Conservation (phyloP, 441 rosid genomes). For the Mallotus japonicus region DNA sequence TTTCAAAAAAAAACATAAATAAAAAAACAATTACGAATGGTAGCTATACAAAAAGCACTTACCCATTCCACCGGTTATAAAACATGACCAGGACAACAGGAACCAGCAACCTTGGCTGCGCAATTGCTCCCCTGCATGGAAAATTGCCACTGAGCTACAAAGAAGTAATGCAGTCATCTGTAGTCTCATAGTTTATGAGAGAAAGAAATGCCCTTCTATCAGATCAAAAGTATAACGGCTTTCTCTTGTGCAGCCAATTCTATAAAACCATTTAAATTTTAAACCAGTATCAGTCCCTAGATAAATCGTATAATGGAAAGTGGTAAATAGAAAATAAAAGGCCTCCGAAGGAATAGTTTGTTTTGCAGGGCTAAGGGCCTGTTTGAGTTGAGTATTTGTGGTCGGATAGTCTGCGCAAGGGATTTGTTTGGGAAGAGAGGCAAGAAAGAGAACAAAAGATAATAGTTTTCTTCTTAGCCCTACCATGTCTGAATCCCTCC, state of each 20-base stretch:
- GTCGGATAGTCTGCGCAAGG: too few relatives aligned
- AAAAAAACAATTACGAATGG: background rate
- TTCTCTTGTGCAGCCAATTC: background rate
- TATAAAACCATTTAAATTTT: background rate
- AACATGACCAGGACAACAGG: slow-evolving; percentile 89
- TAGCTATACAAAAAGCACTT: slow-evolving; percentile 29
- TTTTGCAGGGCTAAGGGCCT: too few relatives aligned
- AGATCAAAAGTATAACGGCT: background rate
- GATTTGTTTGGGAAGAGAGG: too few relatives aligned
- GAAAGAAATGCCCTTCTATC: background rate
- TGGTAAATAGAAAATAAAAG: too few relatives aligned
- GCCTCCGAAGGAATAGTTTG: too few relatives aligned
- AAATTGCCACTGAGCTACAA: slow-evolving; percentile 14
- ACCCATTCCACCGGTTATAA: slow-evolving; percentile 85
- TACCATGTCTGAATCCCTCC: too few relatives aligned
- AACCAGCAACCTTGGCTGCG: slow-evolving; percentile 79
- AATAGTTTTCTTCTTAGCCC: too few relatives aligned
- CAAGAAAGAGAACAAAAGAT: too few relatives aligned
- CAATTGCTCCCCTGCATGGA: slow-evolving; percentile 71
- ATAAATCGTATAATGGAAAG: background rate
- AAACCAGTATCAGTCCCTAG: background rate
- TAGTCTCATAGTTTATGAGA: background rate
- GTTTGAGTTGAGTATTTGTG: too few relatives aligned
- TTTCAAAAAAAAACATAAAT: too few relatives aligned
- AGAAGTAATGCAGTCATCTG: background rate